phyloP scores from a whole-genome alignment of 2,329 filamentous ascomycete genomes.

The Fusarium poae region DNA sequence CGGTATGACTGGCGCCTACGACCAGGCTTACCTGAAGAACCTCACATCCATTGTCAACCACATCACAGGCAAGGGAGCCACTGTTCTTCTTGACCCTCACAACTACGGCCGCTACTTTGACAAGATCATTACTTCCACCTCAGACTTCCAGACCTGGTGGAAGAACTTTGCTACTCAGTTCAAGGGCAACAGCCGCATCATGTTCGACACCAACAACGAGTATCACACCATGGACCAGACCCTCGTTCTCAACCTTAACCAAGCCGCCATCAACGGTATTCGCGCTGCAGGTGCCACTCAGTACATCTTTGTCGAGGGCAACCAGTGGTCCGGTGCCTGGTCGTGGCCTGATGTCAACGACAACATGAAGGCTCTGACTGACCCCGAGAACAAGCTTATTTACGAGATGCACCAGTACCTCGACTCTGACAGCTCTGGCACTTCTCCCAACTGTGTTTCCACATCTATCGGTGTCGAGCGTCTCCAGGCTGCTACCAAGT shows the following conservation, averaged over 20 bases:
- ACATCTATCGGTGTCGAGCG: conserved; percentile 64
- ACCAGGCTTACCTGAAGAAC: conserved; percentile 57
- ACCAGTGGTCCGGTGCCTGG: conserved; percentile 68
- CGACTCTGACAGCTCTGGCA: conserved; percentile 67
- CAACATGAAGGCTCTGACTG: conserved; percentile 58
- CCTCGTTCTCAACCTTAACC: conserved; percentile 71
- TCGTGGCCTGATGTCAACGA: conserved; percentile 58
- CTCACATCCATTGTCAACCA: conserved; percentile 52
- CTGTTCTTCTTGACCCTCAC: conserved; percentile 70
- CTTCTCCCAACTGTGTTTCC: conserved; percentile 61
- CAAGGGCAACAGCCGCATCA: conserved; percentile 65
- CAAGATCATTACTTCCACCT: conserved; percentile 65
- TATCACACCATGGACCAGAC: conserved; percentile 72
- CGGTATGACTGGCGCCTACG: conserved; percentile 56
- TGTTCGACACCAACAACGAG: conserved; percentile 78
- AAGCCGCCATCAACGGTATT: conserved; percentile 73
- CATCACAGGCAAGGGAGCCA: conserved; percentile 59
- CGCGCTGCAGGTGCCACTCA: conserved; percentile 70
- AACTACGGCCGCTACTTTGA: conserved; percentile 70
- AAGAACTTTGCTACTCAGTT: conserved; percentile 67
- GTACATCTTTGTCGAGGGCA: conserved; percentile 70
- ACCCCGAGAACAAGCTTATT: conserved; percentile 64
- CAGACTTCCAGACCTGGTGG: conserved; percentile 70
- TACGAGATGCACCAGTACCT: conserved; percentile 74
- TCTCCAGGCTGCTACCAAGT: conserved; percentile 63